Evolutionary conservation across 768 basidiomycete genomes (phyloP).

Genomic region (Paxillus rubicundulus): DNA sequence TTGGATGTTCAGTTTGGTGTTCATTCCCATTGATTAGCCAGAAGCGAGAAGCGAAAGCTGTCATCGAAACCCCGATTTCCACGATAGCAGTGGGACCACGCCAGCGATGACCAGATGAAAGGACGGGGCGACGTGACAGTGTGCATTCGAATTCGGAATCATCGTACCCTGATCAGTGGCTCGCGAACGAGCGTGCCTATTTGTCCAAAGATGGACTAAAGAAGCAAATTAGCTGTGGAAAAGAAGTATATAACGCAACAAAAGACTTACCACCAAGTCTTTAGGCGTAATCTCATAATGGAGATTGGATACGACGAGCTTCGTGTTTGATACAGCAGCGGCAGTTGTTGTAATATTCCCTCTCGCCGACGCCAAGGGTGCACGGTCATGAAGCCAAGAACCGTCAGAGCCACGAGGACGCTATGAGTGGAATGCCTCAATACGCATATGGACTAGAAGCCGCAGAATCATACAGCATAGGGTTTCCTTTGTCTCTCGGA

Average conservation of each 20-base stretch:
- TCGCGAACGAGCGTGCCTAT: constrained; percentile 91
- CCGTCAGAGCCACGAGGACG: constrained; percentile 61
- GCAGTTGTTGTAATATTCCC: constrained; percentile 24
- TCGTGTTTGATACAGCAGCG: constrained; percentile 41
- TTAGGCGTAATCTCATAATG: constrained; percentile 91
- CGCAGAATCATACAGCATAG: constrained; percentile 34
- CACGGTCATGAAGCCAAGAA: constrained; percentile 77
- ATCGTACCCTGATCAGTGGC: constrained; percentile 93
- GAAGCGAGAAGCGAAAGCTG: constrained; percentile 49
- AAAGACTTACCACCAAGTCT: constrained; percentile 75
- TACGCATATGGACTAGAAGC: not conserved
- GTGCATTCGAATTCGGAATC: constrained; percentile 43
- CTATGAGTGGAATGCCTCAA: constrained; percentile 34
- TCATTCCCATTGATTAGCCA: constrained; percentile 33
- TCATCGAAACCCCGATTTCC: constrained; percentile 31
- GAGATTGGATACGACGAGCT: constrained; percentile 79
- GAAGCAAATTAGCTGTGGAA: constrained; percentile 3
- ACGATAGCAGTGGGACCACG: constrained; percentile 30
- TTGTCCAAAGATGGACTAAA: constrained; percentile 84
- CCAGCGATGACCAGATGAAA: constrained; percentile 30
- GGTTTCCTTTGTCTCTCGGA: constrained; percentile 40
- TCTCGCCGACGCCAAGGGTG: constrained; percentile 40
- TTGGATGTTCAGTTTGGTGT: constrained; percentile 59
- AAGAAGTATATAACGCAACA: not conserved
- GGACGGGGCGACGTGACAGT: constrained; percentile 30